Percentiles rank a stretch among this genome's conserved stretches.
These are phyloP conservation scores for Lupinus albus DNA, from an alignment of 306 rosid species.

Conservation along the genomic window DNA sequence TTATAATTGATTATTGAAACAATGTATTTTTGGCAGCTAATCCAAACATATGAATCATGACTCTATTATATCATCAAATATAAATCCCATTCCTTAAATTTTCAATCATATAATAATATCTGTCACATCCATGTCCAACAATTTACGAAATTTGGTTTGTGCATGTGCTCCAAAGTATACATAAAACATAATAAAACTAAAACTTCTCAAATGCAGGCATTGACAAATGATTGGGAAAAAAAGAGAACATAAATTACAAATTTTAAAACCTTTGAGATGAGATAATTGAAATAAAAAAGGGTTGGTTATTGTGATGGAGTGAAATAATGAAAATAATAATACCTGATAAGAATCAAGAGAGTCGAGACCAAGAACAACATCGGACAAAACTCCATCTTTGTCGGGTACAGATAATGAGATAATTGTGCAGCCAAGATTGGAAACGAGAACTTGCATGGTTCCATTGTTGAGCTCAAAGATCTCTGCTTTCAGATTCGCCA, in stretches of 20 bases:
- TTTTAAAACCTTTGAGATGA: neutral
- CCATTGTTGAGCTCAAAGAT: conserved; percentile 92
- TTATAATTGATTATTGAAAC: no score
- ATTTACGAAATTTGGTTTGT: no score
- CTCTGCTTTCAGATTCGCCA: conserved; percentile 84
- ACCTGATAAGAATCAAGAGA: conserved; percentile 66
- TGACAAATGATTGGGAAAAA: no score
- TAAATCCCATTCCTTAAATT: no score
- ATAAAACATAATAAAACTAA: no score
- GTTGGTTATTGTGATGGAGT: neutral
- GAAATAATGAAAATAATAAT: conserved; percentile 26
- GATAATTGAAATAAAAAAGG: conserved; percentile 15
- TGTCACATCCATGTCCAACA: no score
- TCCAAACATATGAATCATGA: no score
- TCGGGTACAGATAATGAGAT: conserved; percentile 79
- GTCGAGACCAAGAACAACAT: conserved; percentile 95
- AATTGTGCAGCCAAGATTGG: conserved; percentile 92
- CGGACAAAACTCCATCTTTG: conserved; percentile 81
- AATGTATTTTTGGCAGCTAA: no score
- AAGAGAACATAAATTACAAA: neutral
- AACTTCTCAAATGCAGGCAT: no score
- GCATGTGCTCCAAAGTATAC: no score
- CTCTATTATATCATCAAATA: no score
- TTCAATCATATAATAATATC: no score
- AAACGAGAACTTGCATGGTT: conserved; percentile 57